phyloP scores from a whole-genome alignment of 1,284 basidiomycete genomes.

The Salmacisia buchloeana region DNA sequence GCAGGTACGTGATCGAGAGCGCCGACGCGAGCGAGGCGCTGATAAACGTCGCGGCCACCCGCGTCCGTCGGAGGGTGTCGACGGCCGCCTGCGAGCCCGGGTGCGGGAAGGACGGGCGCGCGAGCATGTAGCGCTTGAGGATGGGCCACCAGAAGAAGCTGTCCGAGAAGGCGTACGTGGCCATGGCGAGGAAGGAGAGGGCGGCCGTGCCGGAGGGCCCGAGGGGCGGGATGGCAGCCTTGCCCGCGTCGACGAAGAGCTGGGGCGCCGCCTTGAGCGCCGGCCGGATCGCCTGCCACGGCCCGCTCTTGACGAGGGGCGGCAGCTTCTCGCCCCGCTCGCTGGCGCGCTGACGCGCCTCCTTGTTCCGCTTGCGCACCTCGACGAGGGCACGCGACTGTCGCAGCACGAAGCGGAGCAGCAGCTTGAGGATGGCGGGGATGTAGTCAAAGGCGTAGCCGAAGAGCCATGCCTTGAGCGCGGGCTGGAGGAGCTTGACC shows the following conservation, averaged over 20 bases:
- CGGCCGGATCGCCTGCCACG: not conserved
- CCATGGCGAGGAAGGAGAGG: constrained; percentile 23
- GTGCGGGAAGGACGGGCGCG: constrained; percentile 10
- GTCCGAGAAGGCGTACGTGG: constrained; percentile 26
- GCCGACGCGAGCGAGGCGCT: constrained; percentile 24
- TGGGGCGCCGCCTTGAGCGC: not conserved
- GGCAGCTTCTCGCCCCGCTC: not conserved
- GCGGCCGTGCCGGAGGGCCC: constrained; percentile 2
- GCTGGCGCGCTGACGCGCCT: not conserved
- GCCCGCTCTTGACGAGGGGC: no score
- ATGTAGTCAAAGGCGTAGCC: constrained; percentile 40
- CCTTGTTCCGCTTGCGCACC: not conserved
- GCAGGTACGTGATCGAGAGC: constrained; percentile 7
- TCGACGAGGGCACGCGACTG: not conserved
- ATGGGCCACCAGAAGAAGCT: constrained; percentile 30
- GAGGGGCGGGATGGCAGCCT: not conserved
- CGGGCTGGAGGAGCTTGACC: constrained; percentile 24
- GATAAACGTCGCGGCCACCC: constrained; percentile 29
- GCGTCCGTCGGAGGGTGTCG: constrained; percentile 11
- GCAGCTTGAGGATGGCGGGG: constrained; percentile 36
- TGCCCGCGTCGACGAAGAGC: not conserved
- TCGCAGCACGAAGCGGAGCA: constrained; percentile 26
- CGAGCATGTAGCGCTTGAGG: constrained; percentile 25
- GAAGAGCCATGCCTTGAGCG: constrained; percentile 32
- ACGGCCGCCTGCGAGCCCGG: constrained; percentile 9